Evolutionary conservation across 306 rosid genomes (phyloP), one percentile per base, ranked within the genome.

Genomic region (Fagus sylvatica): DNA sequence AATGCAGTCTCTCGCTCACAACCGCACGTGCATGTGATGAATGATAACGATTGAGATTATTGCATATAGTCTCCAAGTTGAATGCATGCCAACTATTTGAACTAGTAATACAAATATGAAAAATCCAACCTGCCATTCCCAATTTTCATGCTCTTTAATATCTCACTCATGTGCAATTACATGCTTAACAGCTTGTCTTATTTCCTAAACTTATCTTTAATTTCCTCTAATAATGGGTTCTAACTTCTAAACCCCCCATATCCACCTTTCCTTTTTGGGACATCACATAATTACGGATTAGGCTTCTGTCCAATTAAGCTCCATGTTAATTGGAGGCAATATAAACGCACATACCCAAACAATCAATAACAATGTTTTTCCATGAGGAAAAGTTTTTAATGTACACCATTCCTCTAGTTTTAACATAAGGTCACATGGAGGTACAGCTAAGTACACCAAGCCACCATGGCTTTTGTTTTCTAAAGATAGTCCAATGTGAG

Each of bases 41-140:
- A 33, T 46, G 15, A 46, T 10, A 8, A 12, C 4, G 51, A 15
- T 46, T 15, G 28, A 22, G 28, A 22, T 22, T 22, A 22, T 22
- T 22, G 62, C n/a, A 37, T 37, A 33, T 5, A 34, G 28, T 22
- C 40, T 34, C 5, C 9, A 61, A 61, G 67, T 33, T 12, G 41
- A 1, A 5, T 17, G n/a, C 68, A 40, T 4, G 32, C 37, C 39
- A 33, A 33, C 37, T 37, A 16, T 17, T 6, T 37, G 17, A 65
- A 37, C 16, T 11, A 2, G 42, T 34, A 22, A 22, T 22, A 62
- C 37, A 34, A 5, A 70, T 1, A 51, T 46, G 5, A 5, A 32
- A 49, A 43, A 30, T 71, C 37, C 42, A 32, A 32, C 56, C 68
- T 68, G 69, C 19, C 74, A 53, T 76, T 41, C 69, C 19, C 41